Evolutionary conservation across 345 rosid species (phyloP).

Genomic region (Barbarea vulgaris): DNA sequence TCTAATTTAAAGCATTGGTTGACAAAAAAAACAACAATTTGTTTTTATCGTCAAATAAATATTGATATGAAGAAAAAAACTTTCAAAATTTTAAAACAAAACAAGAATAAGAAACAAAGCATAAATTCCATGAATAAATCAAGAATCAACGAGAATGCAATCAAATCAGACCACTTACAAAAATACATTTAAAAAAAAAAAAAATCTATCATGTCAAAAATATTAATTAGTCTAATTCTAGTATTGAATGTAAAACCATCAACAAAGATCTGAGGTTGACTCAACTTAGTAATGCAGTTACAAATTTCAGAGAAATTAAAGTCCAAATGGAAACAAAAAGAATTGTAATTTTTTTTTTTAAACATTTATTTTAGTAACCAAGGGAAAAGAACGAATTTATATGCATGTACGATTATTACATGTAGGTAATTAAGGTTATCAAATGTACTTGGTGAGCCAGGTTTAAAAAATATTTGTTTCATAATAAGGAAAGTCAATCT

Average conservation of each 20-base stretch:
- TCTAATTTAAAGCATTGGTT: no score
- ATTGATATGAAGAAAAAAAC: no score
- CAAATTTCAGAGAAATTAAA: no score
- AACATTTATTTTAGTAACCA: neutral
- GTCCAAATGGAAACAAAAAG: neutral
- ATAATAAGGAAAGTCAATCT: neutral
- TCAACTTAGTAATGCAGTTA: neutral
- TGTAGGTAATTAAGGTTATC: neutral
- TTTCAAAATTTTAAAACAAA: no score
- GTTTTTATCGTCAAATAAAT: no score
- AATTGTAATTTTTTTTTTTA: no score
- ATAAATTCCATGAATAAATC: no score
- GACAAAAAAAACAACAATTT: no score
- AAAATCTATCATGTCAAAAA: neutral
- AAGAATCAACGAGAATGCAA: no score
- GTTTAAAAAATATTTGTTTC: neutral
- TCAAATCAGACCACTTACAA: no score
- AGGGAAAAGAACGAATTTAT: neutral
- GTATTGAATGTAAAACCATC: neutral
- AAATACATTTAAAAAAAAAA: no score
- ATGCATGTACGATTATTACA: neutral
- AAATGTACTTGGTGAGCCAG: neutral
- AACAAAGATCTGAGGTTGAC: neutral
- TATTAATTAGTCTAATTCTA: neutral
- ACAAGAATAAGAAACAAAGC: no score